Conservation (phyloP, 1,284 basidiomycete genomes). For the Fomitiporia mediterranea region DNA sequence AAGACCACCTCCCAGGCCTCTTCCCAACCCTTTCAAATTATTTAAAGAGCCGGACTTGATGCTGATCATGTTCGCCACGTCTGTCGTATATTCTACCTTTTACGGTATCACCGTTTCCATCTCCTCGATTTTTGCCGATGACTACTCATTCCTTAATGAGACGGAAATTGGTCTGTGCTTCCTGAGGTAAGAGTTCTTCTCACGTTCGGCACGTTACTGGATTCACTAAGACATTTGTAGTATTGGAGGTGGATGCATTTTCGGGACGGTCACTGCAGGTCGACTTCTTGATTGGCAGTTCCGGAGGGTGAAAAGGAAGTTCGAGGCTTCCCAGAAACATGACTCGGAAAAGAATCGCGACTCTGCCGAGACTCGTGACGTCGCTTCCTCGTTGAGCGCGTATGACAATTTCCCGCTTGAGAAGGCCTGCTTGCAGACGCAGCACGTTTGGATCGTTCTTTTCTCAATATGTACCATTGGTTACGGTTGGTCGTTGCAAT, state of each 20-base stretch:
- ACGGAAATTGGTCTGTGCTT: conserved; percentile 68
- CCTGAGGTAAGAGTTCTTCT: conserved; percentile 29
- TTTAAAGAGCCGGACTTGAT: conserved; percentile 56
- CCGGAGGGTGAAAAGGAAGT: conserved; percentile 33
- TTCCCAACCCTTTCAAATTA: conserved; percentile 56
- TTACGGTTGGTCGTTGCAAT: conserved; percentile 64
- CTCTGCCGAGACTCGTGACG: neutral
- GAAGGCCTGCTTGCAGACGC: conserved; percentile 36
- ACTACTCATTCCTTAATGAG: conserved; percentile 58
- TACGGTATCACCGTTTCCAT: conserved; percentile 64
- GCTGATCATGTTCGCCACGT: conserved; percentile 59
- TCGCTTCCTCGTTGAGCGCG: neutral
- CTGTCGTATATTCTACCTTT: conserved; percentile 53
- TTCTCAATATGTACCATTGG: conserved; percentile 42
- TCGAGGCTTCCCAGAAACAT: conserved; percentile 22
- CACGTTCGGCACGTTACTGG: conserved; percentile 40
- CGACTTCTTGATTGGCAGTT: conserved; percentile 56
- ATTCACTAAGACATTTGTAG: conserved; percentile 27
- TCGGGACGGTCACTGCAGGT: conserved; percentile 29
- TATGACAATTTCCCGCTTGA: conserved; percentile 29
- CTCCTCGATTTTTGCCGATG: conserved; percentile 53
- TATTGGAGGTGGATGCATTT: conserved; percentile 32
- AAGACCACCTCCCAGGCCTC: conserved; percentile 32
- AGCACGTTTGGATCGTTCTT: conserved; percentile 40
- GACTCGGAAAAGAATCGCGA: conserved; percentile 22